Evolutionary conservation across 106 monocot species (phyloP).

Genomic region (Allium cepa): DNA sequence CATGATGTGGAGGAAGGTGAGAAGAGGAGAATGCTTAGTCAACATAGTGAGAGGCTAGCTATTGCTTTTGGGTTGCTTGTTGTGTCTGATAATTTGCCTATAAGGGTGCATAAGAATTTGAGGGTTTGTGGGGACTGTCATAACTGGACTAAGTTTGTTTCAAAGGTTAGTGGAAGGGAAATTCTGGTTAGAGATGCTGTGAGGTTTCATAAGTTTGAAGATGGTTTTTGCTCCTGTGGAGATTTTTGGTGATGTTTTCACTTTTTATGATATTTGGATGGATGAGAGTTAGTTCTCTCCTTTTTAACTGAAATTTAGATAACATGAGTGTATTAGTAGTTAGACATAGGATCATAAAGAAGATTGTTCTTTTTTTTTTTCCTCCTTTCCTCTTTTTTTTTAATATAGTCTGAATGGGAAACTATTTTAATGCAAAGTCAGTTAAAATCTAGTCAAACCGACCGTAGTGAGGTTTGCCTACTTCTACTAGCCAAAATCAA

Average conservation of each 20-base stretch:
- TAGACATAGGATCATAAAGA: too few relatives aligned
- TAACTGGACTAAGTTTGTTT: slow-evolving; percentile 52
- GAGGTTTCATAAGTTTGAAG: slow-evolving; percentile 53
- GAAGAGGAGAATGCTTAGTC: slow-evolving; percentile 56
- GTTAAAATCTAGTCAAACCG: too few relatives aligned
- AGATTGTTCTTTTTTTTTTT: too few relatives aligned
- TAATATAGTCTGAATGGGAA: too few relatives aligned
- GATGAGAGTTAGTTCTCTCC: too few relatives aligned
- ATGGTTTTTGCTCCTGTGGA: slow-evolving; percentile 37
- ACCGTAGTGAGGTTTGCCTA: too few relatives aligned
- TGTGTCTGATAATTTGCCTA: slow-evolving; percentile 38
- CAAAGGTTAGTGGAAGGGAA: slow-evolving; percentile 55
- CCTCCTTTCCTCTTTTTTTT: too few relatives aligned
- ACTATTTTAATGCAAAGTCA: too few relatives aligned
- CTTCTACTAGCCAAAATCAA: too few relatives aligned
- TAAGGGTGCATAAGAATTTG: slow-evolving; percentile 73
- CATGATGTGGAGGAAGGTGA: slow-evolving; percentile 58
- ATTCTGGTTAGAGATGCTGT: slow-evolving; percentile 83
- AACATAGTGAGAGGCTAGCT: slow-evolving; percentile 80
- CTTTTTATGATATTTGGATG: too few relatives aligned
- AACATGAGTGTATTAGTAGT: too few relatives aligned
- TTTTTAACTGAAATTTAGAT: too few relatives aligned
- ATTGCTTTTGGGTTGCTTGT: slow-evolving; percentile 74
- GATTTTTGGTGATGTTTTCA: slow-evolving; percentile 59
- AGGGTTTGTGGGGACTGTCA: slow-evolving; percentile 76